phyloP scores from a whole-genome alignment of 345 rosid species.

The Lenwebbia sp. region DNA sequence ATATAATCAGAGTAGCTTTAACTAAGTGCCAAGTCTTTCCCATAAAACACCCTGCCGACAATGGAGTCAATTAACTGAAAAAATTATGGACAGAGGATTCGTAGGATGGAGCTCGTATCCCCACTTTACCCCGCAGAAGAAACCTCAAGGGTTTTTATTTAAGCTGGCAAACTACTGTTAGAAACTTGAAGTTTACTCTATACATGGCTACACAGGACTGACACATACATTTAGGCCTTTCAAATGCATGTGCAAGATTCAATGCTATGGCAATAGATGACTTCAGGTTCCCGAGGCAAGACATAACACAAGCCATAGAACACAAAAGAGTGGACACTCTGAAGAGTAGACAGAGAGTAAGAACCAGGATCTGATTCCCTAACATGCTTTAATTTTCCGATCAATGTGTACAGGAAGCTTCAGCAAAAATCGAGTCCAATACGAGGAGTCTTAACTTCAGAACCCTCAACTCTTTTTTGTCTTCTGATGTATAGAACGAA shows the following conservation, averaged over 20 bases:
- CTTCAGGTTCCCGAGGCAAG: not conserved
- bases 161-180: not conserved
- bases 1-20: conserved; percentile 17
- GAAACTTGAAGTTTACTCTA: not conserved
- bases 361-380: not conserved
- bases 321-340: not conserved
- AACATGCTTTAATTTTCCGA: not conserved
- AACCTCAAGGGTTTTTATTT: not conserved
- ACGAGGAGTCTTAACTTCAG: not conserved
- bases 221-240: not conserved
- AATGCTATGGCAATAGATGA: not conserved
- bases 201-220: not conserved
- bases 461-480: not conserved
- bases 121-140: not conserved
- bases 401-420: not conserved
- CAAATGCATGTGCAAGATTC: not conserved
- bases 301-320: not conserved
- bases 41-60: not conserved
- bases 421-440: not conserved
- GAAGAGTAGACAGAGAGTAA: not conserved
- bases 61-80: not conserved
- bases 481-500: not conserved
- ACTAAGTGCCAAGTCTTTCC: not conserved
- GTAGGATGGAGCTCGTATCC: not conserved
- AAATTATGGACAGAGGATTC: not conserved